These are phyloP conservation scores for Botrytis tulipae DNA, from an alignment of 2,329 filamentous ascomycete species.

Conservation along the genomic window DNA sequence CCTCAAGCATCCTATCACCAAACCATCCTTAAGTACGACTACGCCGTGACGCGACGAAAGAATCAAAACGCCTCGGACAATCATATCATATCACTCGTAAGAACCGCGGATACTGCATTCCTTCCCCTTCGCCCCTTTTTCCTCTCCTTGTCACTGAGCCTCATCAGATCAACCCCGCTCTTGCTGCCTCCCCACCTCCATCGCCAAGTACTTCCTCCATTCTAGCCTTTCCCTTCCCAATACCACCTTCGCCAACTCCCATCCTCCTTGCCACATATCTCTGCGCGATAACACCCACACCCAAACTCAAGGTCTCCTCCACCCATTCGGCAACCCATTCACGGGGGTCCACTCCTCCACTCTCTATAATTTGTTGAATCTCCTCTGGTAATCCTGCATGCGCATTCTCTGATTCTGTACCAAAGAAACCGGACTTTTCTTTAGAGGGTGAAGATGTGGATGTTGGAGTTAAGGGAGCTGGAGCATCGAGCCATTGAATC, in stretches of 20 bases:
- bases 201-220: slow-evolving; percentile 56
- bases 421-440: slow-evolving; percentile 35
- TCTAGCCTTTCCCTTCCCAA: slow-evolving; percentile 60
- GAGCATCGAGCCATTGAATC: slow-evolving; percentile 87
- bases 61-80: background rate
- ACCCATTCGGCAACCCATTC: slow-evolving; percentile 99
- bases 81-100: background rate
- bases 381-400: slow-evolving; percentile 67
- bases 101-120: background rate
- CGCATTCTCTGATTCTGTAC: slow-evolving; percentile 44
- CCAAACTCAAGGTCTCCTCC: slow-evolving; percentile 77
- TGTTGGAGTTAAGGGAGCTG: slow-evolving; percentile 55
- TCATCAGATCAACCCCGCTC: slow-evolving; percentile 48
- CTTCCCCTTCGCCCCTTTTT: background rate
- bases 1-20: background rate
- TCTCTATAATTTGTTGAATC: slow-evolving; percentile 79
- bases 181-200: slow-evolving; percentile 57
- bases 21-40: background rate
- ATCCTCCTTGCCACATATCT: slow-evolving; percentile 91
- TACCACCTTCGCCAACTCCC: slow-evolving; percentile 83
- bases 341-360: slow-evolving; percentile 77
- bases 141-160: background rate
- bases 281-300: slow-evolving; percentile 85
- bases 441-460: slow-evolving; percentile 34
- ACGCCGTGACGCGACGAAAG: background rate